Evolutionary conservation across 306 rosid species (phyloP).

Genomic region (Acmispon strigosus): DNA sequence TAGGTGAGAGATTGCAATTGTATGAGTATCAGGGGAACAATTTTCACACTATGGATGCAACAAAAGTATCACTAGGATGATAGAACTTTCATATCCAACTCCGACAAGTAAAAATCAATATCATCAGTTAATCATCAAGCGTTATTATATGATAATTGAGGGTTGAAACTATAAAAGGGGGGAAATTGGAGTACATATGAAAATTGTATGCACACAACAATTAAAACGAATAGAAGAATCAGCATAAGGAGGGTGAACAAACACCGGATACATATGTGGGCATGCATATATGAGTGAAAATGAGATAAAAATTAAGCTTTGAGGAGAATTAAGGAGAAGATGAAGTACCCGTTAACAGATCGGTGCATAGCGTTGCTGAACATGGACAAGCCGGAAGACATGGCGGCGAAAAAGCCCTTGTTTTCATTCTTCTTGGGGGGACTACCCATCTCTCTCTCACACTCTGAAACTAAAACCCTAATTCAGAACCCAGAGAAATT

Average conservation of each 20-base stretch:
- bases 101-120: no score
- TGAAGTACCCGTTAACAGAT: conserved; percentile 79
- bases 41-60: background rate
- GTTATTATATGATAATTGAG: background rate
- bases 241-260: background rate
- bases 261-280: background rate
- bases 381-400: conserved; percentile 64
- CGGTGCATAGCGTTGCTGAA: conserved; percentile 83
- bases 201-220: background rate
- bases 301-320: background rate
- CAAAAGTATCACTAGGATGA: no score
- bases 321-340: conserved; percentile 7
- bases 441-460: conserved; percentile 44
- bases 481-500: background rate
- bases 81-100: no score
- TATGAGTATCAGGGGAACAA: background rate
- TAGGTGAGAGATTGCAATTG: background rate
- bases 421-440: conserved; percentile 42
- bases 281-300: background rate
- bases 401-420: conserved; percentile 64
- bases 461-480: conserved; percentile 38
- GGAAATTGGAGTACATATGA: background rate
- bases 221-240: background rate
- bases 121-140: no score
- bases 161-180: background rate